These are phyloP conservation scores for Ganoderma meredithae DNA, from an alignment of 1,284 basidiomycete species.

Conservation along the genomic window DNA sequence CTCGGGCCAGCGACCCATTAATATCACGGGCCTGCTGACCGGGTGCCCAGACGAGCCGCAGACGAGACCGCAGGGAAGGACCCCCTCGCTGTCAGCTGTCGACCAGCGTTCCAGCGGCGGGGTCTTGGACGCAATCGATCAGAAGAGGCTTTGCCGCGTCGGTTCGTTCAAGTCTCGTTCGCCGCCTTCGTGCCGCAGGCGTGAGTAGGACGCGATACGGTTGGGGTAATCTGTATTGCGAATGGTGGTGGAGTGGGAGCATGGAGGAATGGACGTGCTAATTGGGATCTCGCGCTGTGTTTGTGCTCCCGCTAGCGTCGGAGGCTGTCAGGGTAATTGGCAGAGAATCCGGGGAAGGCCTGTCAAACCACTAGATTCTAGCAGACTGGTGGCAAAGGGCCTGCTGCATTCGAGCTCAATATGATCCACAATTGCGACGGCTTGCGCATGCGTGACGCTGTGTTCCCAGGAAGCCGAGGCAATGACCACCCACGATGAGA, in stretches of 20 bases:
- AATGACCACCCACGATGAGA: background rate
- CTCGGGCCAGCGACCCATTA: constrained; percentile 18
- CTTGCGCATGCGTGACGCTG: background rate
- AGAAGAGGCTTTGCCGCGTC: constrained; percentile 17
- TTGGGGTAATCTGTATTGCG: constrained; percentile 1
- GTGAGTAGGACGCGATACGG: constrained; percentile 3
- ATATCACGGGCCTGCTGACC: constrained; percentile 26
- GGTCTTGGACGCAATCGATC: constrained; percentile 13
- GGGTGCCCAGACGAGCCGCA: constrained; percentile 14
- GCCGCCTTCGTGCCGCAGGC: constrained; percentile 28
- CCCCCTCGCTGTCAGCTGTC: constrained; percentile 18
- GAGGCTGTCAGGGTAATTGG: constrained; percentile 7
- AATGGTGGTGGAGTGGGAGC: constrained; percentile 7
- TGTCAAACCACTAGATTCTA: constrained; percentile 5
- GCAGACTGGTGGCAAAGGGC: background rate
- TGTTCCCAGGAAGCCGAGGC: background rate
- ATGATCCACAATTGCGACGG: background rate
- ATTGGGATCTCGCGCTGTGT: background rate
- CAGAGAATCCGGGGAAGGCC: constrained; percentile 3
- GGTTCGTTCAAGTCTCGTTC: constrained; percentile 19
- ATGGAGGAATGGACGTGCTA: background rate
- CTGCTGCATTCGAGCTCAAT: background rate
- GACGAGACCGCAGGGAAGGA: constrained; percentile 16
- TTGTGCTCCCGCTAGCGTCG: constrained; percentile 8
- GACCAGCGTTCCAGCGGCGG: constrained; percentile 12